A percentile compares a stretch with the other conserved stretches of the same genome.
phyloP scores from a whole-genome alignment of 2,329 filamentous ascomycete genomes.

The Apiospora sp. region DNA sequence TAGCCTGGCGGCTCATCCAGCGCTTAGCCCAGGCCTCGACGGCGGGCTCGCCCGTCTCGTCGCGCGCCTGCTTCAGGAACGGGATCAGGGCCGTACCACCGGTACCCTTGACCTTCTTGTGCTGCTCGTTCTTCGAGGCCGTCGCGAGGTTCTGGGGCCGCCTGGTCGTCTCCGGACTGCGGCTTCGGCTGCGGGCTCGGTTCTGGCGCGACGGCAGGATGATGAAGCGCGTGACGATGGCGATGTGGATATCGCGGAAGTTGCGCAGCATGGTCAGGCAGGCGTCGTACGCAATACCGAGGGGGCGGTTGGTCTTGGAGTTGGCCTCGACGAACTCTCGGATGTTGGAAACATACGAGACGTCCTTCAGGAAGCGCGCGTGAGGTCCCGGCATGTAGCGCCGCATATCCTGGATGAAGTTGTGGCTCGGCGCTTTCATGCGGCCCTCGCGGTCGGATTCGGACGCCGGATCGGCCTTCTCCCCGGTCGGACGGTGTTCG shows the following conservation, averaged over 20 bases:
- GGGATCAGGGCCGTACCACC: conserved; percentile 94
- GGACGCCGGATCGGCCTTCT: conserved; percentile 59
- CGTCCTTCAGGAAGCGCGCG: conserved; percentile 84
- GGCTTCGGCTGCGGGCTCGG: conserved; percentile 68
- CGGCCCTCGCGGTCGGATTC: conserved; percentile 55
- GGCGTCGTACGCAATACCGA: conserved; percentile 87
- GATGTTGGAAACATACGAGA: conserved; percentile 84
- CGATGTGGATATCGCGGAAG: conserved; percentile 93
- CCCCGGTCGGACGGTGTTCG: conserved; percentile 88
- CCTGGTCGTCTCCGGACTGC: conserved; percentile 59
- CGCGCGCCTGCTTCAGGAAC: conserved; percentile 94
- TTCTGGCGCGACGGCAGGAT: conserved; percentile 85
- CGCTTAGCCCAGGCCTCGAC: conserved; percentile 70
- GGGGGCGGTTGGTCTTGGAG: conserved; percentile 64
- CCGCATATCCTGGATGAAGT: conserved; percentile 97
- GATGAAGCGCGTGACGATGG: conserved; percentile 95
- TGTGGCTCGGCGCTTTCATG: conserved; percentile 66
- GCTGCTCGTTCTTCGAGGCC: conserved; percentile 56
- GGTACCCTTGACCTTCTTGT: conserved; percentile 79
- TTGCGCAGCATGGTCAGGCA: conserved; percentile 75
- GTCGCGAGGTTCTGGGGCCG: conserved; percentile 65
- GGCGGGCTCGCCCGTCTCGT: conserved; percentile 93
- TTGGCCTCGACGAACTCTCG: conserved; percentile 77
- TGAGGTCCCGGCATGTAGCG: conserved; percentile 96
- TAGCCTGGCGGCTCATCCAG: conserved; percentile 63